phyloP scores from a whole-genome alignment of 805 yeast species.

The Candida arabinofermentans region DNA sequence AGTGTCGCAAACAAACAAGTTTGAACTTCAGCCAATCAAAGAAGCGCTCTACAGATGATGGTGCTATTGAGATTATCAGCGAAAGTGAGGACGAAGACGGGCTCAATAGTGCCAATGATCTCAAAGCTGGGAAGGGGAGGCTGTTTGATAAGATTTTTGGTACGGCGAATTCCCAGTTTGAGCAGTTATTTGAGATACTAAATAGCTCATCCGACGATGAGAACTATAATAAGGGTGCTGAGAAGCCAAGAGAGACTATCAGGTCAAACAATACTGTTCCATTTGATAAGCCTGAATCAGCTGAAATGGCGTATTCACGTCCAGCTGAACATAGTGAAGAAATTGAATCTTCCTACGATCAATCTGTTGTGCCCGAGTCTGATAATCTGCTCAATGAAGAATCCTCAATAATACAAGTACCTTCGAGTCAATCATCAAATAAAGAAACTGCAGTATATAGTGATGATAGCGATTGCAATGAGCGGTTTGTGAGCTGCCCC shows the following conservation, averaged over 20 bases:
- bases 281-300: not conserved
- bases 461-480: slow-evolving; percentile 1
- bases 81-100: not conserved
- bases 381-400: not conserved
- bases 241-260: too few species aligned
- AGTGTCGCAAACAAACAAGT: not conserved
- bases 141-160: not conserved
- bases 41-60: not conserved
- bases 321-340: too few species aligned
- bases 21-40: not conserved
- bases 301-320: too few species aligned
- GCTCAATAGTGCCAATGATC: not conserved
- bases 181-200: not conserved
- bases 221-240: too few species aligned
- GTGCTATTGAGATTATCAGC: not conserved
- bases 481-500: slow-evolving; percentile 10
- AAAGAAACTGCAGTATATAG: not conserved
- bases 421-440: slow-evolving; percentile 5
- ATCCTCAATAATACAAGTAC: slow-evolving; percentile 6
- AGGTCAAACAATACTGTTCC: not conserved
- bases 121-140: not conserved
- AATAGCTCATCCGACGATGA: not conserved
- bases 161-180: not conserved
- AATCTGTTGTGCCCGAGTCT: not conserved
- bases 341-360: too few species aligned